phyloP scores from a whole-genome alignment of 805 yeast genomes.

The Zygoascus biomembranicola region DNA sequence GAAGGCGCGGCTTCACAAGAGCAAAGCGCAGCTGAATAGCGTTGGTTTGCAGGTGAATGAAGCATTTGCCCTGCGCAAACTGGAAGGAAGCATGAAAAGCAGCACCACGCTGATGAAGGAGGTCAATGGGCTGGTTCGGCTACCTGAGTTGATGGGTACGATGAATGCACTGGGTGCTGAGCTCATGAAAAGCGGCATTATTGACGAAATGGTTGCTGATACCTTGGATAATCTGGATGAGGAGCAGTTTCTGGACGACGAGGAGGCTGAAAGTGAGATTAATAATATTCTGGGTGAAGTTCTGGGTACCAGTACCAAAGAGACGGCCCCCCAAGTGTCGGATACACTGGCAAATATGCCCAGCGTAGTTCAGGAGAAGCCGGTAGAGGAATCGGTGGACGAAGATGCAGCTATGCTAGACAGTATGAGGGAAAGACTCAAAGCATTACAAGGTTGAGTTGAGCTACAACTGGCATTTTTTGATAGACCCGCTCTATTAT shows the following conservation, averaged over 20 bases:
- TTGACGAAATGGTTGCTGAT: constrained; percentile 93
- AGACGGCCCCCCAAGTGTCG: constrained; percentile 42
- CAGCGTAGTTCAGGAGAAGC: constrained; percentile 11
- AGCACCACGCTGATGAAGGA: constrained; percentile 82
- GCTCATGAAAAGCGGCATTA: constrained; percentile 57
- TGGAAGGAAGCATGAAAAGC: constrained; percentile 72
- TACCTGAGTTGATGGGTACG: constrained; percentile 74
- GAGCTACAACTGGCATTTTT: neutral
- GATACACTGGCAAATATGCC: constrained; percentile 29
- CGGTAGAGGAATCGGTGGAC: constrained; percentile 41
- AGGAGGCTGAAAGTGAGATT: constrained; percentile 30
- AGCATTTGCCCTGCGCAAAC: constrained; percentile 75
- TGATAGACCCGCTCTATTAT: no score
- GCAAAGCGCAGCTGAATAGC: constrained; percentile 79
- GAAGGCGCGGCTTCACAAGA: constrained; percentile 60
- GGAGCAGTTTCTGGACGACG: constrained; percentile 42
- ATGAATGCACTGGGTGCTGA: constrained; percentile 85
- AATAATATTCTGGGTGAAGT: constrained; percentile 31
- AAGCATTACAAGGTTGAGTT: constrained; percentile 60
- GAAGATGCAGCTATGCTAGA: constrained; percentile 60
- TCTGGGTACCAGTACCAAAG: constrained; percentile 29
- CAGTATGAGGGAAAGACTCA: constrained; percentile 83
- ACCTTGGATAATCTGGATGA: constrained; percentile 64
- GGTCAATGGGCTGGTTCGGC: constrained; percentile 64
- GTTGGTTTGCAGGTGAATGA: constrained; percentile 86